These are phyloP conservation scores for Sphagnum tenellum DNA, from an alignment of 225 moss, liverwort and hornwort genomes.

Conservation along the genomic window DNA sequence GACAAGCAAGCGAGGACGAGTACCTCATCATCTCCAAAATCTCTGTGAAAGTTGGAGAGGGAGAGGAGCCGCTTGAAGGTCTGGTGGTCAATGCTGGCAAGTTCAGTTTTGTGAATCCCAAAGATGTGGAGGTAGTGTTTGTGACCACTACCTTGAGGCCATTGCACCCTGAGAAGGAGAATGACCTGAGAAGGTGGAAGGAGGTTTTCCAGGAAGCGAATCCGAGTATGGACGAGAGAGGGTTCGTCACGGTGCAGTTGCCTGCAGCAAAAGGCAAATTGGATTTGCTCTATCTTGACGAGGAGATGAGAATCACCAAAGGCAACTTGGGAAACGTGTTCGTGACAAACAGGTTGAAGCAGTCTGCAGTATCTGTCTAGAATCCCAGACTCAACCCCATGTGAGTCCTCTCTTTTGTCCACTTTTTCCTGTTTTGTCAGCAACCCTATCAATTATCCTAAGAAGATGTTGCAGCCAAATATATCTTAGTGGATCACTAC, in stretches of 20 bases:
- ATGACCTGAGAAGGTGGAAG: constrained; percentile 43
- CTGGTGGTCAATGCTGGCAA: constrained; percentile 17
- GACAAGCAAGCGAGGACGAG: constrained; percentile 7
- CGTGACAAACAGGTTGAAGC: constrained; percentile 21
- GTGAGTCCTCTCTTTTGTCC: no score
- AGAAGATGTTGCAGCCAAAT: no score
- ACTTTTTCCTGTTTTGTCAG: no score
- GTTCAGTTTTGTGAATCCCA: constrained; percentile 8
- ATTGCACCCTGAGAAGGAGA: constrained; percentile 22
- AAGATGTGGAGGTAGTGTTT: constrained; percentile 20
- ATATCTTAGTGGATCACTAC: no score
- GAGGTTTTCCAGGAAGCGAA: constrained; percentile 25
- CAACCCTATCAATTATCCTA: no score
- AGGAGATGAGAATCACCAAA: constrained; percentile 37
- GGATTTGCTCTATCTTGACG: constrained; percentile 34
- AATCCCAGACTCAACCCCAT: background rate
- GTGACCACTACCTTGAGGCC: constrained; percentile 22
- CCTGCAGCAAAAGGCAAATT: constrained; percentile 6
- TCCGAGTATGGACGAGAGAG: constrained; percentile 33
- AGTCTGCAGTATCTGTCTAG: constrained; percentile 14
- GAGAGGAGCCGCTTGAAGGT: constrained; percentile 22
- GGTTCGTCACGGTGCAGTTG: constrained; percentile 14
- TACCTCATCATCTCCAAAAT: constrained; percentile 19
- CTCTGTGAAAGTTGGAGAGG: constrained; percentile 19
- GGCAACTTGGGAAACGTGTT: constrained; percentile 19